phyloP scores from a whole-genome alignment of 2,329 filamentous ascomycete genomes.

The Elsinoe necatrix region DNA sequence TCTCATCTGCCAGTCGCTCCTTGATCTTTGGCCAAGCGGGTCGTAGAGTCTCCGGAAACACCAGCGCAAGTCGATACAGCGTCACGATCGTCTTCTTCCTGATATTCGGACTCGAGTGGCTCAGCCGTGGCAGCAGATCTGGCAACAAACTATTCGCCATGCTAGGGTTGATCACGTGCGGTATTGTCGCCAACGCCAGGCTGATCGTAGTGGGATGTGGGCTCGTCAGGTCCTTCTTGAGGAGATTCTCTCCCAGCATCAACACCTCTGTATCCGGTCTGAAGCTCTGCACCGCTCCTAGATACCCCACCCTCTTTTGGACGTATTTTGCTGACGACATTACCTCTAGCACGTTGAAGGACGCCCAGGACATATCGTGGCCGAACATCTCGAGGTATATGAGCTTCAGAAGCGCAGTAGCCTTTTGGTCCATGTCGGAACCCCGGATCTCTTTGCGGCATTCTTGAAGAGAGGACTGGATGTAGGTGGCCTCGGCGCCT shows the following conservation, averaged over 20 bases:
- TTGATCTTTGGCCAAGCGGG: conserved; percentile 97
- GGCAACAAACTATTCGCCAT: conserved; percentile 82
- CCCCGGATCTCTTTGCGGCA: conserved; percentile 86
- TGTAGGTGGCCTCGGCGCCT: conserved; percentile 89
- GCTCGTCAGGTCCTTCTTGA: conserved; percentile 86
- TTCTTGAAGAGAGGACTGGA: conserved; percentile 87
- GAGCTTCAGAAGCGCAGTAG: conserved; percentile 88
- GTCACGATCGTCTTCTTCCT: conserved; percentile 96
- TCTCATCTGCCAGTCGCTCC: conserved; percentile 79
- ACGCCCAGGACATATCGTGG: conserved; percentile 98
- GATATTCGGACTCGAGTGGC: conserved; percentile 74
- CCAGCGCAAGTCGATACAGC: conserved; percentile 81
- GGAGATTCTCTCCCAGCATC: conserved; percentile 91
- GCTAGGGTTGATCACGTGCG: conserved; percentile 87
- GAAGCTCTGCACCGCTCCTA: conserved; percentile 94
- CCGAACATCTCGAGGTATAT: conserved; percentile 99
- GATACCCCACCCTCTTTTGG: conserved; percentile 90
- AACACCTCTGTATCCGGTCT: conserved; percentile 90
- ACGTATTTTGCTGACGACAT: conserved; percentile 95
- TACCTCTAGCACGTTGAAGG: conserved; percentile 96
- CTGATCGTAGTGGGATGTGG: conserved; percentile 68
- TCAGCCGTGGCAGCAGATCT: conserved; percentile 77
- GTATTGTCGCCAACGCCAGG: conserved; percentile 80
- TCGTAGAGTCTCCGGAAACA: conserved; percentile 90
- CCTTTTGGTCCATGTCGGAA: conserved; percentile 96